Conservation (phyloP, 148 eudicot genomes). For the Camellia granthamiana region DNA sequence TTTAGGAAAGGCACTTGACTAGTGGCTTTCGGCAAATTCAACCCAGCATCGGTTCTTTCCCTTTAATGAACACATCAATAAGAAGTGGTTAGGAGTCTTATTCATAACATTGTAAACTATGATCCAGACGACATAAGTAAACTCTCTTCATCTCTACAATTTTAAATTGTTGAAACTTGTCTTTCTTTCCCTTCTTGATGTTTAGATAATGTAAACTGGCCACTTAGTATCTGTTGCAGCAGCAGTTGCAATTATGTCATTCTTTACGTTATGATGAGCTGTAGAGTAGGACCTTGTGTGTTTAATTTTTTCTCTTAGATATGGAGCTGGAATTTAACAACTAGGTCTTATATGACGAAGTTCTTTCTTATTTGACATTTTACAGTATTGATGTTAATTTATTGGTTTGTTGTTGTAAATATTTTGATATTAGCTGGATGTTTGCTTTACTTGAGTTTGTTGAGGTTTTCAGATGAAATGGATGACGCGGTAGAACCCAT, state of each 20-base stretch:
- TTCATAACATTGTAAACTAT: too few species aligned
- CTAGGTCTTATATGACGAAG: neutral
- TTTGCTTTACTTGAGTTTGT: slow-evolving; percentile 1
- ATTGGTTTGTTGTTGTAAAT: neutral
- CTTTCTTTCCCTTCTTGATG: neutral
- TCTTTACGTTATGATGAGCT: neutral
- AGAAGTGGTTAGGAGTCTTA: too few species aligned
- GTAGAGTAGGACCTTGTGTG: neutral
- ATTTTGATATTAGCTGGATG: neutral
- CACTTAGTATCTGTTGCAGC: neutral
- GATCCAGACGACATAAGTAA: too few species aligned
- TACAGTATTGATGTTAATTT: neutral
- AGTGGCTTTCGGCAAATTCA: neutral
- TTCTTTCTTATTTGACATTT: too few species aligned
- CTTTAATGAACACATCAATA: too few species aligned
- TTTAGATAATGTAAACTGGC: neutral
- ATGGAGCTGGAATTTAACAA: neutral
- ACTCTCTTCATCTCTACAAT: too few species aligned
- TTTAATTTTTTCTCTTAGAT: neutral
- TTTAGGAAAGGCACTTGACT: neutral
- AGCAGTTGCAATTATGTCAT: neutral
- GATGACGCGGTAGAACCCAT: slow-evolving; percentile 44
- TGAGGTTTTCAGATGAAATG: slow-evolving; percentile 43
- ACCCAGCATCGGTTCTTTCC: neutral
- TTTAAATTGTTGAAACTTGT: neutral